Evolutionary conservation across 306 rosid species (phyloP), one percentile per base, ranked within the genome.

Genomic region (Biancaea sappan): DNA sequence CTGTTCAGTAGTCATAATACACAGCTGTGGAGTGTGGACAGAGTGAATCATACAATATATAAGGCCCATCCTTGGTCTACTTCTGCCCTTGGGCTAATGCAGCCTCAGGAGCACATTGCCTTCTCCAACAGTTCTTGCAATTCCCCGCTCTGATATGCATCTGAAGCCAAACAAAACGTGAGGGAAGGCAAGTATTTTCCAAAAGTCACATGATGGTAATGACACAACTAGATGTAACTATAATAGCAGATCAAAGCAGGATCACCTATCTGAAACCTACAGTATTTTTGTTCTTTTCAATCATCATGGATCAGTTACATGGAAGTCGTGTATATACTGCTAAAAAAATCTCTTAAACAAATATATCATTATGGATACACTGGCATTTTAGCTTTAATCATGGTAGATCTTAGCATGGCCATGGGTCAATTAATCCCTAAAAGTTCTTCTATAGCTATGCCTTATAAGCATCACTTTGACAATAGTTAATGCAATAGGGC

Each of bases 51-150:
- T 22, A 81, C 19, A 76, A 34, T 65, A 14, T 65, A 52, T 53
- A 68, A 62, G 70, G 24, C 62, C 70, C 72, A 32, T 41, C 28
- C 26, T 73, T 57, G 57, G 71, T 29, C 50, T 67, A 34, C 38
- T 72, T 67, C 38, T 69, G 68, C 40, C 64, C 69, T 13, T 22
- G 24, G 63, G 37, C 53, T 38, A 60, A 46, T 12, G 66, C 29
- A n/a, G 74, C 71, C 73, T 91, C 88, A 94, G 1, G 96, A 86
- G 76, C 92, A 90, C 89, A 90, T 83, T 24, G 90, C 89, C 92
- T 86, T 94, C 88, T 91, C 96, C 87, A 94, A 66, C 77, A 61
- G 40, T 82, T 94, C 97, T 80, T 90, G 97, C 84, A 94, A 78
- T 78, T 91, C 81, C 16, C 98, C 97, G 0, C 78, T 91, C 80